Evolutionary conservation across 192 early-diverging fungal species (phyloP).

Genomic region (Blastocladiella britannica): DNA sequence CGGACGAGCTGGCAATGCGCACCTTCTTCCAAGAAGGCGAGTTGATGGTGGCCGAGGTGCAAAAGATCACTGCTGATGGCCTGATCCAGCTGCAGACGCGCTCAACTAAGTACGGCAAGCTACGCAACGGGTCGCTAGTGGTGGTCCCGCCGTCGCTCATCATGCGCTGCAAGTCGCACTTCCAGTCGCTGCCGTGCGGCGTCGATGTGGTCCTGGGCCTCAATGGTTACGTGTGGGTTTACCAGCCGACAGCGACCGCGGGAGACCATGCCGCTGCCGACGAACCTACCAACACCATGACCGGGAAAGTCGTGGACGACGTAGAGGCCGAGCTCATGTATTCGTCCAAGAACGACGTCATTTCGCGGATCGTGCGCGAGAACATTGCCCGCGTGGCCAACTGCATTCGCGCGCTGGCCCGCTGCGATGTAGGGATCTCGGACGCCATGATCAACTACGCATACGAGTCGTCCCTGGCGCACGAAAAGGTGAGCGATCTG

Average conservation of each 20-base stretch:
- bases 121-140: slow-evolving; percentile 59
- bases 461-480: slow-evolving; percentile 58
- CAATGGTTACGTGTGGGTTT: slow-evolving; percentile 92
- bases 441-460: slow-evolving; percentile 77
- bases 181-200: slow-evolving; percentile 72
- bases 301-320: too few relatives aligned
- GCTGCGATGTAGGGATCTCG: slow-evolving; percentile 59
- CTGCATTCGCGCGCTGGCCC: slow-evolving; percentile 60
- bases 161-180: slow-evolving; percentile 84
- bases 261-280: slow-evolving; percentile 25
- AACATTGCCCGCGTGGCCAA: slow-evolving; percentile 79
- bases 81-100: slow-evolving; percentile 74
- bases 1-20: slow-evolving; percentile 92
- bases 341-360: slow-evolving; percentile 67
- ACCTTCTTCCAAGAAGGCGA: slow-evolving; percentile 88
- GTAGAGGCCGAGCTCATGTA: slow-evolving; percentile 68
- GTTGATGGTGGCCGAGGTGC: slow-evolving; percentile 75
- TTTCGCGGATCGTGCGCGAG: slow-evolving; percentile 48
- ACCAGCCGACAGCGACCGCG: slow-evolving; percentile 43
- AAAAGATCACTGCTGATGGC: slow-evolving; percentile 69
- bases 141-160: slow-evolving; percentile 70
- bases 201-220: slow-evolving; percentile 85
- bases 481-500: slow-evolving; percentile 38
- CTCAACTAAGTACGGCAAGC: slow-evolving; percentile 75
- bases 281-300: too few relatives aligned